Evolutionary conservation across 805 yeast genomes (phyloP), one percentile per base, ranked within the genome.

Genomic region (Lachancea waltii): DNA sequence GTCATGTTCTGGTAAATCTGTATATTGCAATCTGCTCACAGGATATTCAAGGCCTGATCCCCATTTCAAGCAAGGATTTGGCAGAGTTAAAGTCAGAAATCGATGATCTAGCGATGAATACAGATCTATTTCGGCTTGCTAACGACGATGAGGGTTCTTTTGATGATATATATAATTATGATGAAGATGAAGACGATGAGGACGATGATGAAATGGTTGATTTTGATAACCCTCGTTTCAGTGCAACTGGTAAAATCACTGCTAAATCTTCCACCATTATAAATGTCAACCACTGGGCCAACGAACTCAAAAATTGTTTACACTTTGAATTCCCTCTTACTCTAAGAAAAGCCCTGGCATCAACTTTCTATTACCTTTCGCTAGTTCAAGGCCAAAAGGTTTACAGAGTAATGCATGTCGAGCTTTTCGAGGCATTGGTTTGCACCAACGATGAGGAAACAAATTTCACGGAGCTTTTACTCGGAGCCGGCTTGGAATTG

Each of bases 251-350:
- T 42, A 79, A 77, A 46, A 70, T 77, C 7, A 69, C 79, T 1
- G 76, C 82, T 2, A 70, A 73, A 47, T 76, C 85, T 1, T 82
- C 92, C 0, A 76, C 92, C 0, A 80, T 85, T 5, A 77, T 83
- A 5, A 72, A 79, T 31, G 81, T 86, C 6, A 72, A 80, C 37
- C 84, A 81, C 42, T 89, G 96, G 95, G 81, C 96, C 0, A 79
- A 81, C 38, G 97, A 87, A 56, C 68, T 90, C 45, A 72, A 76
- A 35, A 79, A 81, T 28, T 81, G 95, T 74, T 58, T 86, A 38
- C 74, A 73, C 49, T 77, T 82, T 50, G 82, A 81, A 36, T 70
- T 90, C 64, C 97, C 98, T 0, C 49, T 85, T 9, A 47, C 67
- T 1, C 60, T 79, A 33, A 71, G 87, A 38, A 68, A 77, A 16